Evolutionary conservation across 495 filamentous ascomycete species (phyloP).

Genomic region (Xylaria venustula): DNA sequence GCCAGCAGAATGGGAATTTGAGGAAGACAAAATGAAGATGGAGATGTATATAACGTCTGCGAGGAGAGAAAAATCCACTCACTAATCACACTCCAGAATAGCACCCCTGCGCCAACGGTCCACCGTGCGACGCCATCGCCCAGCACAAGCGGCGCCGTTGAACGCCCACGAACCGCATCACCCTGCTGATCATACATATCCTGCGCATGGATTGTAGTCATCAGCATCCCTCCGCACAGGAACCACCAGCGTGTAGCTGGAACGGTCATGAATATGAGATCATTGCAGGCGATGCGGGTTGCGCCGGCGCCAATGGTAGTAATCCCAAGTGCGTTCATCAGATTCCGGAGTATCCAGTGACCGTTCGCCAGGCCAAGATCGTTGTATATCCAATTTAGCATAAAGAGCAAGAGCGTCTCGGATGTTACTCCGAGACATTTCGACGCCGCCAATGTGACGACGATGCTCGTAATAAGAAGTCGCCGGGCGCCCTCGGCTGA

Average conservation of each 20-base stretch:
- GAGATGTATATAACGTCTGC: no score
- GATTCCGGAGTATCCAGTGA: conserved; percentile 29
- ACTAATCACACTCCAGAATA: conserved; percentile 36
- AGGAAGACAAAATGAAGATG: background rate
- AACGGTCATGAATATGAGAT: background rate
- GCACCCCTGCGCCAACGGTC: conserved; percentile 30
- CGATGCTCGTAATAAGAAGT: conserved; percentile 12
- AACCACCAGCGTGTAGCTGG: conserved; percentile 3
- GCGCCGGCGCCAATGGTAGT: conserved; percentile 28
- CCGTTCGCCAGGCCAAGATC: conserved; percentile 30
- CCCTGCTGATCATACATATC: conserved; percentile 50
- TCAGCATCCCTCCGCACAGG: conserved; percentile 32
- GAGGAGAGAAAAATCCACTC: background rate
- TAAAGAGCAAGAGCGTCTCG: conserved; percentile 21
- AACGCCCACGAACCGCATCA: conserved; percentile 40
- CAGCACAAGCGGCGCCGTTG: conserved; percentile 41
- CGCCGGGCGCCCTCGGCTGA: conserved; percentile 14
- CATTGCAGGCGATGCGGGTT: conserved; percentile 2
- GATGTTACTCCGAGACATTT: conserved; percentile 15
- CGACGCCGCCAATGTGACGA: conserved; percentile 12
- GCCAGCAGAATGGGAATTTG: background rate
- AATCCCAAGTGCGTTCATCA: conserved; percentile 34
- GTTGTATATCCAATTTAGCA: conserved; percentile 30
- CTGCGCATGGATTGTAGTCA: conserved; percentile 49
- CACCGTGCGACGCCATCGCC: conserved; percentile 42